phyloP scores from a whole-genome alignment of 768 basidiomycete genomes.

The Paxillus ammoniavirescens region DNA sequence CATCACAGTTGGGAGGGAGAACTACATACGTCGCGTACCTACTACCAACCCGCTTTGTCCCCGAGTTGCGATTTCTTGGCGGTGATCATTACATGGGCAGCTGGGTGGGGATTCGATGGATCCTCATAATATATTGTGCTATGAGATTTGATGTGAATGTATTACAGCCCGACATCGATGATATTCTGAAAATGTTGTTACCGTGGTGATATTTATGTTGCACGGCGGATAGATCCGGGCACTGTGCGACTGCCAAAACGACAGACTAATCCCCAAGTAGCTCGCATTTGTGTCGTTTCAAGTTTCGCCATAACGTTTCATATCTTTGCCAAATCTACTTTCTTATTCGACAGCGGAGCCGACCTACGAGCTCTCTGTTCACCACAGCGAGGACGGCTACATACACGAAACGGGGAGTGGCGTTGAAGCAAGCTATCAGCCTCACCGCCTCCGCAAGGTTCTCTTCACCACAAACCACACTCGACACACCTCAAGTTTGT shows the following conservation, averaged over 20 bases:
- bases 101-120: not conserved
- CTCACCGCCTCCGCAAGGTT: not conserved
- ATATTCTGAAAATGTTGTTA: slow-evolving; percentile 16
- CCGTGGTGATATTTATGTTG: slow-evolving; percentile 29
- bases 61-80: too few relatives aligned
- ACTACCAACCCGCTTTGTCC: too few relatives aligned
- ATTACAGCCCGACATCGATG: not conserved
- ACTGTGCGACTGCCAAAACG: slow-evolving; percentile 9
- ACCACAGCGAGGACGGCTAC: slow-evolving; percentile 1
- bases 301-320: not conserved
- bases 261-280: not conserved
- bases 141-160: not conserved
- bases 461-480: not conserved
- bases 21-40: too few relatives aligned
- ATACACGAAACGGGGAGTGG: not conserved
- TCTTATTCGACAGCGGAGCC: not conserved
- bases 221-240: slow-evolving; percentile 30
- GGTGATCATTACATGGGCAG: not conserved
- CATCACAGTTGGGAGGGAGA: not conserved
- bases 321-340: not conserved
- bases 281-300: not conserved
- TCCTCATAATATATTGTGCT: not conserved
- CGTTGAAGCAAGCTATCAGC: not conserved
- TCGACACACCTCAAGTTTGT: not conserved
- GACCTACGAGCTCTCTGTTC: slow-evolving; percentile 4